Evolutionary conservation across 768 basidiomycete species (phyloP).

Genomic region (Psilocybe cyanescens): DNA sequence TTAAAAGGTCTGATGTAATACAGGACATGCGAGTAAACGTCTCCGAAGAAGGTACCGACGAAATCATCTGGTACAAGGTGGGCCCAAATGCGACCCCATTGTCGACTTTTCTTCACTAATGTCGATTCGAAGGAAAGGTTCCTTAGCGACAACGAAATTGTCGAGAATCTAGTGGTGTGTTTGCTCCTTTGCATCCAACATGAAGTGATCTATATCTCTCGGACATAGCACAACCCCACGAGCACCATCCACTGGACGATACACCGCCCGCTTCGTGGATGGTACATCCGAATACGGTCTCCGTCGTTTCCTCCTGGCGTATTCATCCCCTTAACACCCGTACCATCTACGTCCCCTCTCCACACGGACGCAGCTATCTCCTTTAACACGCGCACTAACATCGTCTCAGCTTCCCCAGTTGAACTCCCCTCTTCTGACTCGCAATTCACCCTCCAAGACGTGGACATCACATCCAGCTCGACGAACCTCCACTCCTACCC

Average conservation of each 20-base stretch:
- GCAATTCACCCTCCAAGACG: slow-evolving; percentile 22
- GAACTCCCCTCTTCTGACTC: slow-evolving; percentile 6
- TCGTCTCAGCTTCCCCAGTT: slow-evolving; percentile 16
- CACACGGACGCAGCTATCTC: slow-evolving; percentile 55
- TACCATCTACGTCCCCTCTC: slow-evolving; percentile 48
- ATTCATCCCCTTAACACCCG: slow-evolving; percentile 58
- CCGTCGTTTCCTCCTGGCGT: slow-evolving; percentile 70
- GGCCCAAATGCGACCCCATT: slow-evolving; percentile 11
- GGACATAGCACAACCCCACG: slow-evolving; percentile 60
- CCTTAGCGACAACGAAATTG: slow-evolving; percentile 72
- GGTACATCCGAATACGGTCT: slow-evolving; percentile 81
- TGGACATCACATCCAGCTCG: slow-evolving; percentile 38
- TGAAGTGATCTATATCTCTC: neutral
- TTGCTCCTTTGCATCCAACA: neutral
- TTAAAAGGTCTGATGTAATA: slow-evolving; percentile 70
- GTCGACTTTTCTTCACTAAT: slow-evolving; percentile 5
- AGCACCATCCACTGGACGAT: slow-evolving; percentile 73
- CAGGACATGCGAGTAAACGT: slow-evolving; percentile 71
- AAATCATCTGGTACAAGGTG: slow-evolving; percentile 79
- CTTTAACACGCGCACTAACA: slow-evolving; percentile 56
- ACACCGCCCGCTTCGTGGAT: slow-evolving; percentile 79
- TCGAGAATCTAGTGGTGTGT: slow-evolving; percentile 73
- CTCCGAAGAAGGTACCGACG: slow-evolving; percentile 55
- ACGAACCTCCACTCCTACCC: slow-evolving; percentile 60
- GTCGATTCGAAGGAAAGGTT: slow-evolving; percentile 63